Conservation (phyloP, 352 stramenopile genomes). For the Globisporangium paroecandrum region DNA sequence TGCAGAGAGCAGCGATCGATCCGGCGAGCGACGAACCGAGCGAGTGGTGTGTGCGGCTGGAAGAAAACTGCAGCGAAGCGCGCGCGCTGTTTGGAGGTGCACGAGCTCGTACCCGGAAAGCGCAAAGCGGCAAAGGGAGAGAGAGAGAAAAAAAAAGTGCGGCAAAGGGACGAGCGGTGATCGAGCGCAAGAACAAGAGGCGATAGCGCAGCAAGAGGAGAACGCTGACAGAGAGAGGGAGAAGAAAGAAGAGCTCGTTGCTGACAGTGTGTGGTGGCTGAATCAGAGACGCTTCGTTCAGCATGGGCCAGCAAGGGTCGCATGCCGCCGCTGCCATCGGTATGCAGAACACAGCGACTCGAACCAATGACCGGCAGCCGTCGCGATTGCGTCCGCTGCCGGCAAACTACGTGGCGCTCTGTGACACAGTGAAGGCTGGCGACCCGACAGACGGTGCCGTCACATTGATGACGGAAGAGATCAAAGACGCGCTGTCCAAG, state of each 20-base stretch:
- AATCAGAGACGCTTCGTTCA: neutral
- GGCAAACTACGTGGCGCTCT: conserved; percentile 53
- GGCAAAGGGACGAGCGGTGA: neutral
- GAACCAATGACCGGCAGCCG: neutral
- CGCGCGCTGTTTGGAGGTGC: neutral
- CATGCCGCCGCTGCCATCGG: conserved; percentile 13
- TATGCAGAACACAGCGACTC: conserved; percentile 3
- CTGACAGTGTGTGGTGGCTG: neutral
- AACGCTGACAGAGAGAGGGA: neutral
- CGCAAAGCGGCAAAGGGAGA: no score
- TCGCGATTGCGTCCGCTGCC: conserved; percentile 23
- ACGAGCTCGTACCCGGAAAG: neutral
- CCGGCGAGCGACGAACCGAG: neutral
- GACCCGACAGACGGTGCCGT: conserved; percentile 32
- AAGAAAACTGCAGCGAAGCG: neutral
- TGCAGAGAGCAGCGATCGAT: neutral
- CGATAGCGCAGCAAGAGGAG: neutral
- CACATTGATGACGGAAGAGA: conserved; percentile 36
- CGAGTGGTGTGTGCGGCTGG: neutral
- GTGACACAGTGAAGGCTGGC: conserved; percentile 49
- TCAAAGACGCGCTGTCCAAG: conserved; percentile 61
- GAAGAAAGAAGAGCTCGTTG: neutral
- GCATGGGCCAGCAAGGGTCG: conserved; percentile 66
- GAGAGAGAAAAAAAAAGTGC: neutral
- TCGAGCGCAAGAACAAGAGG: neutral